Conservation (phyloP, 345 rosid species). For the Melaleuca alternifolia region DNA sequence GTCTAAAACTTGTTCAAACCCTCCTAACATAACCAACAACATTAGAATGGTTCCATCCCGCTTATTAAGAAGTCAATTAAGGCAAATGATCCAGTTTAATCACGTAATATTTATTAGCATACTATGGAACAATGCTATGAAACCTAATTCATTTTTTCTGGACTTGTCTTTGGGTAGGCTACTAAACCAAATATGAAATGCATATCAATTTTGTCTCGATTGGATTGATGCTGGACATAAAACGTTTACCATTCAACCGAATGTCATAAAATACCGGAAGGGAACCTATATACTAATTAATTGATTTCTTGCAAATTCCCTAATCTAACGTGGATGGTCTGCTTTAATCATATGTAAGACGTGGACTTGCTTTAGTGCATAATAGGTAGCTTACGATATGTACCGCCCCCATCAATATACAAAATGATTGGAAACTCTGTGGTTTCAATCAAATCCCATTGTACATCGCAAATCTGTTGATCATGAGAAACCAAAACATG, state of each 20-base stretch:
- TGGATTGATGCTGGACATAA: neutral
- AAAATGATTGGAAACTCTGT: neutral
- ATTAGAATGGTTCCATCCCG: no score
- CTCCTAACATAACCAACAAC: no score
- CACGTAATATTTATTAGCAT: no score
- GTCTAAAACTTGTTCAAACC: no score
- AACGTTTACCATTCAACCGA: rapidly evolving
- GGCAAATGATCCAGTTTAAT: no score
- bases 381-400: neutral
- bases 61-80: no score
- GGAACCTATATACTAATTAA: neutral
- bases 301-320: neutral
- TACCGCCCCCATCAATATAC: neutral
- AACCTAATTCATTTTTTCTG: no score
- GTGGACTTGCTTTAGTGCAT: neutral
- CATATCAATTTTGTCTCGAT: no score
- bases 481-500: neutral
- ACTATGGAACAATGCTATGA: no score
- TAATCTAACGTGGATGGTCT: neutral
- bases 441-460: neutral
- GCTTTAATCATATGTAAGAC: neutral
- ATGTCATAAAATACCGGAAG: neutral
- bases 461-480: neutral
- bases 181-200: no score
- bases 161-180: no score